Base-by-base conservation (phyloP, 192 early-diverging fungal genomes). In the Martensiomyces pterosporus region DNA sequence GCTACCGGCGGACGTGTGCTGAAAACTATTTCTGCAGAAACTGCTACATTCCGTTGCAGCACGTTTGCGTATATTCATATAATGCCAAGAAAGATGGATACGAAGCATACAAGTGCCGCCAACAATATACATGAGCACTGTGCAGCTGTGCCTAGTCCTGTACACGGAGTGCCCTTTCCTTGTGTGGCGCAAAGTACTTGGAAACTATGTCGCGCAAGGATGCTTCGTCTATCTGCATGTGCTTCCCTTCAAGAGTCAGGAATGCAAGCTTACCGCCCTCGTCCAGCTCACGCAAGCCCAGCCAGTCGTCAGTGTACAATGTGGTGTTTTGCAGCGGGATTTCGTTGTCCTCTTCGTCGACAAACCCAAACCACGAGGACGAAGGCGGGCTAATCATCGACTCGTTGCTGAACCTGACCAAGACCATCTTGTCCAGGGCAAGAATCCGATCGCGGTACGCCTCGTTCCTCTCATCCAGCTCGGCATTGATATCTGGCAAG, bases 401-500 rank as follows among this genome's bases (percentile, higher is more conserved):
- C 43, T 98, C 94, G 4, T 89, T 55, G 24, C 48, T 59, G 52
- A 98, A 98, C 64, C 70, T 67, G 29, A 94, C 78, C 64, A 96
- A 59, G n/a, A 94, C 90, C 48, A 98, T 54, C 21, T 76, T 79
- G 17, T 93, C 82, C 15, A 98, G 71, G 24, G 53, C 58, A 4
- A 45, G 16, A 18, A 98, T 52, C 8, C 81, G 69, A 8, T 72
- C 36, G 8, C 49, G 57, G 44, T 94, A 98, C 0, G 57, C 73
- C 18, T 40, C 32, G 46, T 89, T 88, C 39, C 71, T 77, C 9
- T 63, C 36, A 1, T 21, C 52, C 16, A 67, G 37, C 48, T 97
- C 93, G 64, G 90, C 85, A 58, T 98, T 98, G 38, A 95, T 74
- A 41, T 86, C 82, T 0, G 96, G 89, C 22, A 98, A 73, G 54